Evolutionary conservation across 1,139 yeast species (phyloP).

Genomic region (Candida anutae): DNA sequence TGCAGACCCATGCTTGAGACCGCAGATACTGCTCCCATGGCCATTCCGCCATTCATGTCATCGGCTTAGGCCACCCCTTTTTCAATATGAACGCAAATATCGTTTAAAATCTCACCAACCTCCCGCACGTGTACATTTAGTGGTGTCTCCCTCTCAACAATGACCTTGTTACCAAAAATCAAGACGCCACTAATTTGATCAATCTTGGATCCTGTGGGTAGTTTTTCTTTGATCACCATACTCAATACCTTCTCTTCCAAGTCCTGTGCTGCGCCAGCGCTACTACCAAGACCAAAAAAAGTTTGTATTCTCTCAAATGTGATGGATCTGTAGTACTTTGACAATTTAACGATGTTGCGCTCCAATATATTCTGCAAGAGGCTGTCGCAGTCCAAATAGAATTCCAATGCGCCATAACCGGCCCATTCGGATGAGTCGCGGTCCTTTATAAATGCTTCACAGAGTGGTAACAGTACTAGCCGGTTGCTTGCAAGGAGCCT

Average conservation of each 20-base stretch:
- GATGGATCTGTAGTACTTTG: constrained; percentile 23
- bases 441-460: constrained; percentile 10
- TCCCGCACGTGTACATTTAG: constrained; percentile 17
- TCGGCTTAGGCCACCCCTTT: too few species aligned
- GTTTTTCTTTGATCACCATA: constrained; percentile 29
- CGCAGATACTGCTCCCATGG: too few species aligned
- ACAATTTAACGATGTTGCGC: constrained; percentile 22
- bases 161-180: constrained; percentile 14
- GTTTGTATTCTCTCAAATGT: constrained; percentile 10
- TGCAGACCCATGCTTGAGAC: too few species aligned
- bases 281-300: constrained; percentile 9
- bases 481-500: constrained; percentile 4
- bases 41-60: too few species aligned
- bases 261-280: constrained; percentile 7
- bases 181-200: constrained; percentile 25
- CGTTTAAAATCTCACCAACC: constrained; percentile 16
- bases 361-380: constrained; percentile 22
- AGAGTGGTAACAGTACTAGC: constrained; percentile 13
- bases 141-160: constrained; percentile 2
- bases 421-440: constrained; percentile 4
- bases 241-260: constrained; percentile 19
- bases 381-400: constrained; percentile 7
- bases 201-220: constrained; percentile 22
- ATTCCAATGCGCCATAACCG: constrained; percentile 6
- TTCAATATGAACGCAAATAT: constrained; percentile 5